phyloP scores from a whole-genome alignment of 805 yeast genomes.

The Candida hungchunana region DNA sequence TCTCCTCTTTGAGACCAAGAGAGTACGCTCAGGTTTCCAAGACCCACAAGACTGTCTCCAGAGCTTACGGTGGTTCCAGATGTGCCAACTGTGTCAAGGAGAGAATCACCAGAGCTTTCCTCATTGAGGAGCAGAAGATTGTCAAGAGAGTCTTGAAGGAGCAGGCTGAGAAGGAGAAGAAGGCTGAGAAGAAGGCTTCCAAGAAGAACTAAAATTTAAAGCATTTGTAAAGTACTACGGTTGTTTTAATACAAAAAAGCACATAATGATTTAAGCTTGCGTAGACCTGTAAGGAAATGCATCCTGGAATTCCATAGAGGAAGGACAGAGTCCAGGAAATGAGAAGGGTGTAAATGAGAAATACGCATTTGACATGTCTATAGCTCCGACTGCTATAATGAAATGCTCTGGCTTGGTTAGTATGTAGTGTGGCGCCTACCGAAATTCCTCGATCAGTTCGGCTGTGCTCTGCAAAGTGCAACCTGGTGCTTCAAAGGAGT shows the following conservation, averaged over 20 bases:
- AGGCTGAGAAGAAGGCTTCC: constrained; percentile 43
- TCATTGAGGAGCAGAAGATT: constrained; percentile 99
- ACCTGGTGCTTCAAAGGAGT: no score
- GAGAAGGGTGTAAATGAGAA: no score
- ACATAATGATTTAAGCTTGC: constrained; percentile 12
- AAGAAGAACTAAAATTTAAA: constrained; percentile 24
- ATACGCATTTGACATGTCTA: no score
- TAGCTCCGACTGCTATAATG: no score
- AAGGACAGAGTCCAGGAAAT: neutral
- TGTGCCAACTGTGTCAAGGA: constrained; percentile 99
- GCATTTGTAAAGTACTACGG: constrained; percentile 12
- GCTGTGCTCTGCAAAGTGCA: neutral
- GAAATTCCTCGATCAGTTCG: neutral
- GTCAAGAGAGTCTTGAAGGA: constrained; percentile 99
- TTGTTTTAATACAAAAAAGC: constrained; percentile 21
- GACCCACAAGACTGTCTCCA: constrained; percentile 97
- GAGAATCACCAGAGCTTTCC: constrained; percentile 99
- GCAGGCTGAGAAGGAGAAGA: constrained; percentile 84
- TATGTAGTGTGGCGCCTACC: neutral
- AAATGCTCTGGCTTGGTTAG: no score
- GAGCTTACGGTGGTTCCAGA: constrained; percentile 99
- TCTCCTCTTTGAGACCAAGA: constrained; percentile 97
- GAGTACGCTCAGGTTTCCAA: constrained; percentile 91
- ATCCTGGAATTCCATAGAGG: neutral
- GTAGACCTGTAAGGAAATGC: no score